These are phyloP conservation scores for Myriosclerotinia duriaeana DNA, from an alignment of 2,329 filamentous ascomycete genomes.

Conservation along the genomic window DNA sequence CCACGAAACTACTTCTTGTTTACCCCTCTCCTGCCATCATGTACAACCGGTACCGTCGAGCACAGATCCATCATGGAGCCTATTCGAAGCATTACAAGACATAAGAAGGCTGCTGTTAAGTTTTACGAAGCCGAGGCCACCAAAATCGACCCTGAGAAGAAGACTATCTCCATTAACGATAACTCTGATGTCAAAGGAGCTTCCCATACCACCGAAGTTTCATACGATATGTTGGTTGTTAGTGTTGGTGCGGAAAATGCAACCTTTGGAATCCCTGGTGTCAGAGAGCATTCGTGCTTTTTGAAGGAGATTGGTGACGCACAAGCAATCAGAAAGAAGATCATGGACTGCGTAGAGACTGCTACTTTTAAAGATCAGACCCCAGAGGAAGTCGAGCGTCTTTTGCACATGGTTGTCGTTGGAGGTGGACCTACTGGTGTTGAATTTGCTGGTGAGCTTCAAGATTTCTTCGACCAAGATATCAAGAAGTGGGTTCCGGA, in stretches of 20 bases:
- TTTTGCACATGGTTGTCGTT: constrained; percentile 96
- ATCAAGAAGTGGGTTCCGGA: constrained; percentile 98
- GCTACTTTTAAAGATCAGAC: constrained; percentile 97
- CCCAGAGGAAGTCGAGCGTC: constrained; percentile 82
- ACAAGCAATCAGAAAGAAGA: constrained; percentile 93
- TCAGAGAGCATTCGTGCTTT: constrained; percentile 94
- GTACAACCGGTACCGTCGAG: constrained; percentile 95
- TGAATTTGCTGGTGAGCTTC: constrained; percentile 96
- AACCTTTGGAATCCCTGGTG: constrained; percentile 95
- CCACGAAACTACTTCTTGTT: constrained; percentile 99
- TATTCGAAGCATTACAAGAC: constrained; percentile 89
- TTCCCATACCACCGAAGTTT: constrained; percentile 78
- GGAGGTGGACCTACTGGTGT: constrained; percentile 95
- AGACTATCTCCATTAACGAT: constrained; percentile 84
- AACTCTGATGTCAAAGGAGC: constrained; percentile 90
- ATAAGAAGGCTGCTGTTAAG: constrained; percentile 90
- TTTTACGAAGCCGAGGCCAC: constrained; percentile 98
- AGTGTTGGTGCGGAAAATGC: constrained; percentile 98
- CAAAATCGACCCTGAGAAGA: constrained; percentile 90
- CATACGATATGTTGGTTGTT: constrained; percentile 97
- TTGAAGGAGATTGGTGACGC: constrained; percentile 97
- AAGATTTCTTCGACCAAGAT: constrained; percentile 98
- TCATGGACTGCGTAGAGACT: constrained; percentile 99
- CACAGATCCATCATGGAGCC: constrained; percentile 99
- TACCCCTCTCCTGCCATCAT: constrained; percentile 94